Evolutionary conservation across 805 yeast genomes (phyloP), one percentile per base, ranked within the genome.

Genomic region (Wickerhamiella cacticola): DNA sequence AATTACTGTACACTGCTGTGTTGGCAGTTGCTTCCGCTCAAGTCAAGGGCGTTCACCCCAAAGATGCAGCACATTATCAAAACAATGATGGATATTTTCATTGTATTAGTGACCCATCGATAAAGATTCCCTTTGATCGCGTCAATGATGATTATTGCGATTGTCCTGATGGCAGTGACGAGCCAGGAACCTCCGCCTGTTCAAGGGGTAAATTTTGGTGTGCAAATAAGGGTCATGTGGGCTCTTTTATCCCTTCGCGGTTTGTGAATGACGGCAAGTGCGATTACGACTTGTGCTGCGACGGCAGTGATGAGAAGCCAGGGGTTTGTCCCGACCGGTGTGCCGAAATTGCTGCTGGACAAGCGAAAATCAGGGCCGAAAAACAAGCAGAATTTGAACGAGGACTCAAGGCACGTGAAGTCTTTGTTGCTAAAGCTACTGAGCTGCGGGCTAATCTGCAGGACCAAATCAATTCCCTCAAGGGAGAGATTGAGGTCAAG

Each of bases 91-190:
- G 76, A 1, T 62, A 68, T 43, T 89, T 92, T 85, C 63, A 68
- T 5, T 89, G 97, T 66, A 62, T 89, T 31, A 57, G 64, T 26
- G 72, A 82, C 57, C 80, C 92, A 0, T 72, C 75, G n/a, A 75
- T 86, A 4, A 68, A 68, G 18, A 64, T 89, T 16, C 69, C 79
- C 35, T 68, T 69, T 45, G 67, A 67, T 31, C 82, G 79, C 58
- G 72, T 89, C 56, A 89, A 89, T 61, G 96, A 92, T 63, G 82
- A 87, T 56, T 80, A 73, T 59, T 89, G 97, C 65, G 97, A 92
- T 59, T 89, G 97, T 67, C 96, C 96, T 0, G 98, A 92, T 65
- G 97, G 97, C 0, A 78, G 88, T 3, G 98, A 92, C 66, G 97
- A 92, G 63, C 96, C 96, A 0, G 96, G 96, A 0, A 89, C 97